Evolutionary conservation across 2,329 filamentous ascomycete genomes (phyloP).

Genomic region (Ascochyta rabiei): DNA sequence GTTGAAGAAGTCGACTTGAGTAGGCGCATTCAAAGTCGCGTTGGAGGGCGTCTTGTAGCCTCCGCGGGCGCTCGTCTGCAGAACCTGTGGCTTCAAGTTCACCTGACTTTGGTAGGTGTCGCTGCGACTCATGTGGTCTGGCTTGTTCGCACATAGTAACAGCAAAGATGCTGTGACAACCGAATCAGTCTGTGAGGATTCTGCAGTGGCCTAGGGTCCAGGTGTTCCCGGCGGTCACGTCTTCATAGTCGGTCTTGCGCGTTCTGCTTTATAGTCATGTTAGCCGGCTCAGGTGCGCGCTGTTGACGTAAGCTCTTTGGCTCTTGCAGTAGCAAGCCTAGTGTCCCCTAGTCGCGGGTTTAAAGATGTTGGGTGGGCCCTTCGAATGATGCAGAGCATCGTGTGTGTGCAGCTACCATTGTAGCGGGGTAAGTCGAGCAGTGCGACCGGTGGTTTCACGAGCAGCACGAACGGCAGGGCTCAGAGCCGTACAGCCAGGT

Average conservation of each 20-base stretch:
- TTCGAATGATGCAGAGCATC: background rate
- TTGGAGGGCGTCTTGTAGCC: background rate
- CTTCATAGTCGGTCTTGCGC: background rate
- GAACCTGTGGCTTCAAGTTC: background rate
- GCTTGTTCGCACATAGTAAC: background rate
- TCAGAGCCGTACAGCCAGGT: too few species aligned
- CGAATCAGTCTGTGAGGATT: background rate
- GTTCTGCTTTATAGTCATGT: conserved; percentile 2
- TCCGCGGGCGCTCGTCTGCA: background rate
- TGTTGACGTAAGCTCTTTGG: background rate
- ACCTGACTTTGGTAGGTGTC: conserved; percentile 5
- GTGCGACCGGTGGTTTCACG: background rate
- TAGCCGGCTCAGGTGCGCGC: conserved; percentile 7
- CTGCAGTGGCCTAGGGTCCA: background rate
- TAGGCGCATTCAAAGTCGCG: background rate
- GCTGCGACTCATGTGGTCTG: conserved; percentile 5
- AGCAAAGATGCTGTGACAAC: background rate
- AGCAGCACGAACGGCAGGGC: background rate
- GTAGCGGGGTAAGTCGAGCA: background rate
- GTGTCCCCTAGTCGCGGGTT: background rate
- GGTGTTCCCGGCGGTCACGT: background rate
- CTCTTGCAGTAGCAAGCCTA: background rate
- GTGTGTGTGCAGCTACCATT: background rate
- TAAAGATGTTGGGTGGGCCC: background rate
- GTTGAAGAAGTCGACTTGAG: background rate